Evolutionary conservation across 768 basidiomycete species (phyloP), one percentile per base, ranked within the genome.

Genomic region (Amanita brunnescens): DNA sequence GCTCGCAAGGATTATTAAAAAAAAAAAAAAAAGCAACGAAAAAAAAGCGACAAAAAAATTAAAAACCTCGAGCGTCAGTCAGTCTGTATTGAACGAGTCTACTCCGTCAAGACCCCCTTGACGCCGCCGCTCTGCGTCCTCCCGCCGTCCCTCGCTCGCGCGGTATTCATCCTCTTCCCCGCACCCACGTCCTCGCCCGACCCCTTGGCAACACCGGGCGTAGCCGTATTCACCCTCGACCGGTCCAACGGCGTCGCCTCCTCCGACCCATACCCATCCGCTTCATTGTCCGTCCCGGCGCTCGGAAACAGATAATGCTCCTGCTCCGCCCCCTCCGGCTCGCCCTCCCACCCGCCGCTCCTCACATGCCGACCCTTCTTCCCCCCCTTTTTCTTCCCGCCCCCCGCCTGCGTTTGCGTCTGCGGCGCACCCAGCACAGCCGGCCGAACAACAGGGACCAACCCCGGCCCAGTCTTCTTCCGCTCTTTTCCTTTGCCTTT

Each of bases 51-150:
- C n/a, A 18, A 20, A 40, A 16, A 18, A 38, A 29, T 29, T 29
- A 3, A 29, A 3, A 7, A 29, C 26, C 26, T 7, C 26, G n/a
- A n/a, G n/a, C n/a, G n/a, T n/a, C n/a, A n/a, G n/a, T n/a, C n/a
- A n/a, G n/a, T n/a, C n/a, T n/a, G n/a, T n/a, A n/a, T n/a, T n/a
- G n/a, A n/a, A n/a, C n/a, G n/a, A n/a, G n/a, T 42, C 16, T n/a
- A 23, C 35, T 77, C 70, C 57, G 77, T 75, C 62, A 83, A 64
- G 42, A 89, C 73, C 9, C 84, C 88, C 60, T 80, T 83, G 26
- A 91, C 85, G n/a, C 88, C 88, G 1, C 87, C 87, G 59, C 87
- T 91, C 69, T 88, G 85, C 55, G 88, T 91, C 58, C 87, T 71
- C 34, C 88, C 88, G 2, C 88, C 87, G 64, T 90, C 85, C 52